Percentiles rank a stretch among this genome's conserved stretches.
phyloP scores from a whole-genome alignment of 371 early-diverging fungal genomes.

The Mucor saturninus region DNA sequence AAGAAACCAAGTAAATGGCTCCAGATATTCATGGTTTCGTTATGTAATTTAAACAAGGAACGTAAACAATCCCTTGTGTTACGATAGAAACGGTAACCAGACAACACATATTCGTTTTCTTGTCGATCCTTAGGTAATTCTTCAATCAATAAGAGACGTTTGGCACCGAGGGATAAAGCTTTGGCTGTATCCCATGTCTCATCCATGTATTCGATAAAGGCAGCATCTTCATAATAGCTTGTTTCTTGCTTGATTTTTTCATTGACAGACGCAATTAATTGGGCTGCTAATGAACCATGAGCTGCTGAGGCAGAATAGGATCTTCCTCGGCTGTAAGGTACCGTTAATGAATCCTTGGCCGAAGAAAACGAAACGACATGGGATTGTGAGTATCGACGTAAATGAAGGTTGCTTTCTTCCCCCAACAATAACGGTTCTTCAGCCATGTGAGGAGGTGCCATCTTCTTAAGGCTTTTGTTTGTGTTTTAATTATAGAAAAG shows the following conservation, averaged over 20 bases:
- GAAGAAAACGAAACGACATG: conserved; percentile 20
- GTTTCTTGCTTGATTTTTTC: conserved; percentile 31
- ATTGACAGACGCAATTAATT: conserved; percentile 46
- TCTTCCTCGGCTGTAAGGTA: conserved; percentile 25
- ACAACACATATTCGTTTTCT: conserved; percentile 70
- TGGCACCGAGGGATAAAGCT: conserved; percentile 63
- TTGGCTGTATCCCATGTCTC: conserved; percentile 60
- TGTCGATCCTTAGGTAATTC: conserved; percentile 70
- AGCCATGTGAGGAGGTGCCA: conserved; percentile 28
- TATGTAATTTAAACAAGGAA: conserved; percentile 70
- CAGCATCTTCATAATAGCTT: conserved; percentile 21
- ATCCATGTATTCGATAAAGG: conserved; percentile 47
- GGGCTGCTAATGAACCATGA: conserved; percentile 37
- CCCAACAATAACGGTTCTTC: conserved; percentile 12
- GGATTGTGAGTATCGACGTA: conserved; percentile 35
- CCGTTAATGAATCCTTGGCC: conserved; percentile 28
- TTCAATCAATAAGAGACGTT: conserved; percentile 61
- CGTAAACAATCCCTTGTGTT: conserved; percentile 60
- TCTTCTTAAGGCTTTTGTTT: not conserved
- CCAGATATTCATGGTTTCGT: conserved; percentile 79
- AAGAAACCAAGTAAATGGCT: conserved; percentile 71
- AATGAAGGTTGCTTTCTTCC: conserved; percentile 17
- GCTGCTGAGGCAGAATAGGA: conserved; percentile 32
- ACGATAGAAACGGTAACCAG: conserved; percentile 68
- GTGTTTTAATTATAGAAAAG: not conserved